Evolutionary conservation across 2,329 filamentous ascomycete species (phyloP), one percentile per base, ranked within the genome.

Genomic region (Colletotrichum echinochloae): DNA sequence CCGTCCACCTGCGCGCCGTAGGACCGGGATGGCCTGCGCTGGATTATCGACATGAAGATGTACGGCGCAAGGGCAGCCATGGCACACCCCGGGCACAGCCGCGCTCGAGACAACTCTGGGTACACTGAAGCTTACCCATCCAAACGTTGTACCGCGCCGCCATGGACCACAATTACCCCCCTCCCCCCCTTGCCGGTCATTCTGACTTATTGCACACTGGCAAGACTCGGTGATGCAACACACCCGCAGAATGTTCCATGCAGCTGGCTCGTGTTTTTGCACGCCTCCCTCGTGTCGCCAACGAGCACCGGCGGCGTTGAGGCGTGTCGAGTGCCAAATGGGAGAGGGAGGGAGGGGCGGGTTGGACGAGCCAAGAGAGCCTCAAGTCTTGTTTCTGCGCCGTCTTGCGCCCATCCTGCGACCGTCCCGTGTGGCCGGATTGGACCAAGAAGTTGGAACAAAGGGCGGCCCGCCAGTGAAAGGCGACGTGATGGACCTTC

Each of bases 351-450:
- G 41, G 18, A 1, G 30, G 7, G 49, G n/a, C n/a, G n/a, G 49
- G 41, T 46, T 18, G 20, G 60, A 16, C 23, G 30, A 33, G 55
- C 35, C 41, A 26, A 60, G 41, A 39, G 23, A 30, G 56, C 49
- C 56, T 54, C 56, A 60, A 70, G 39, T 57, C 66, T 66, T 61
- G 62, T 66, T 55, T 70, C 44, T n/a, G 33, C 41, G 28, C 66
- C 66, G 62, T 55, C 62, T 33, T 51, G 39, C 30, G 12, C 23
- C 39, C n/a, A 33, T 55, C 62, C 39, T 51, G 39, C 30, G 12
- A 28, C 39, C n/a, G 39, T 55, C 16, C 55, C 62, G 61, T 18
- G 62, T 59, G 4, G 48, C 56, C 41, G 62, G 56, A 60, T 51
- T 60, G 41, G 66, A 30, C 62, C 62, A 70, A 66, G 66, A 66